Evolutionary conservation across 306 rosid species (phyloP), one percentile per base, ranked within the genome.

Genomic region (Lathyrus tuberosus): DNA sequence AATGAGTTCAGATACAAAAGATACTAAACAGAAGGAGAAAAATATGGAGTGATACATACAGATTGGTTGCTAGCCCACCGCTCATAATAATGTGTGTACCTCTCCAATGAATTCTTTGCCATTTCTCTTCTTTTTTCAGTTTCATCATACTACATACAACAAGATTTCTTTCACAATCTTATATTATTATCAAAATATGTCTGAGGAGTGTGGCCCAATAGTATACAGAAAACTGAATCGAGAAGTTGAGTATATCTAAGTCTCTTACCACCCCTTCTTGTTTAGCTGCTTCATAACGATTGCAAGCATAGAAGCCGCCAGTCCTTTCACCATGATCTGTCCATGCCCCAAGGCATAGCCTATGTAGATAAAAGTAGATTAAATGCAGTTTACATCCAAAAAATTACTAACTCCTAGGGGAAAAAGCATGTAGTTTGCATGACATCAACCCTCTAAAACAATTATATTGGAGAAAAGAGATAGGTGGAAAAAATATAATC

Each of bases 1-100:
- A 69, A 67, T 10, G 35, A 64, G 57, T 33, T 59, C 15, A 48
- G 38, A n/a, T 28, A 57, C 18, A 75, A 14, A 40, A 12, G 28
- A 69, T 54, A 48, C 48, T 16, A 65, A 38, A 73, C 43, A 57
- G 46, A 52, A 22, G 33, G 37, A 18, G 24, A 51, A 84, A 84
- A 72, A 53, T 24, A 58, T 40, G 28, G 14, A 67, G 58, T 30
- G 15, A 62, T 41, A 69, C 89, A 13, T 93, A 93, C 97, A 76
- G 88, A 90, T 83, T 93, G 98, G 68, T 93, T 93, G 79, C 96
- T 93, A 42, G 98, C 98, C 98, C 98, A 93, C 54, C 98, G 92
- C 86, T 93, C 98, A 69, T 93, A 93, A 77, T 93, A 93, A 84
- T 93, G 98, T 31, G 98, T 90, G 81, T 93, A 93, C 79, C 97